phyloP scores from a whole-genome alignment of 2,329 filamentous ascomycete genomes.

The Helminthosporium solani region DNA sequence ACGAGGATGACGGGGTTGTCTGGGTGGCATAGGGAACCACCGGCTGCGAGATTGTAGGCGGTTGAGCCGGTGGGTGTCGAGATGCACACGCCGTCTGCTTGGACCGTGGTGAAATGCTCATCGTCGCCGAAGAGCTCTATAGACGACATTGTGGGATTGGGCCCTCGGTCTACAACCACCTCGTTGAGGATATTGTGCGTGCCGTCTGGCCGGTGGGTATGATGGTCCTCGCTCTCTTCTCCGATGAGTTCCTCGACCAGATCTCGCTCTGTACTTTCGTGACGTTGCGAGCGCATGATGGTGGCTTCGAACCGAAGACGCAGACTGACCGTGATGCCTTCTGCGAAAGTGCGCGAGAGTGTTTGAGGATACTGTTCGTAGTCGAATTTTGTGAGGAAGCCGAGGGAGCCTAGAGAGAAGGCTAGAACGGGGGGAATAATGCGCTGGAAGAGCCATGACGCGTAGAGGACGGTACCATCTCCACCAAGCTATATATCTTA shows the following conservation, averaged over 20 bases:
- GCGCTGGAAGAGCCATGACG: conserved; percentile 94
- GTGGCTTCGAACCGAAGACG: conserved; percentile 90
- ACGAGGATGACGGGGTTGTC: conserved; percentile 96
- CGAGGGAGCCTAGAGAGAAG: conserved; percentile 86
- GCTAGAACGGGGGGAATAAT: conserved; percentile 92
- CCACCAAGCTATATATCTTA: conserved; percentile 63
- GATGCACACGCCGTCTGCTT: conserved; percentile 90
- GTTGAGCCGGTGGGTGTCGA: conserved; percentile 94
- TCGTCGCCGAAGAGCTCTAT: conserved; percentile 94
- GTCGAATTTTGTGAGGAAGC: conserved; percentile 96
- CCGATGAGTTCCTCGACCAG: conserved; percentile 88
- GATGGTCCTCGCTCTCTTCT: conserved; percentile 77
- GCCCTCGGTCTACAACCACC: conserved; percentile 91
- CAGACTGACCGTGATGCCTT: conserved; percentile 86
- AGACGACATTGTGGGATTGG: conserved; percentile 89
- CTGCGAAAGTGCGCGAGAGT: conserved; percentile 69
- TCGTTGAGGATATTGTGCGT: conserved; percentile 94
- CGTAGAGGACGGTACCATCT: conserved; percentile 95
- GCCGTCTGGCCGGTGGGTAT: conserved; percentile 80
- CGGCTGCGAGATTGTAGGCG: conserved; percentile 92
- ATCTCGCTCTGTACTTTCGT: conserved; percentile 37
- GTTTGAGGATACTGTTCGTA: conserved; percentile 72
- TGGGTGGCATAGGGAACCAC: conserved; percentile 91
- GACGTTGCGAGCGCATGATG: conserved; percentile 74
- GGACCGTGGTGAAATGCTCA: conserved; percentile 89